Evolutionary conservation across 495 filamentous ascomycete genomes (phyloP).

Genomic region (Podospora australis): DNA sequence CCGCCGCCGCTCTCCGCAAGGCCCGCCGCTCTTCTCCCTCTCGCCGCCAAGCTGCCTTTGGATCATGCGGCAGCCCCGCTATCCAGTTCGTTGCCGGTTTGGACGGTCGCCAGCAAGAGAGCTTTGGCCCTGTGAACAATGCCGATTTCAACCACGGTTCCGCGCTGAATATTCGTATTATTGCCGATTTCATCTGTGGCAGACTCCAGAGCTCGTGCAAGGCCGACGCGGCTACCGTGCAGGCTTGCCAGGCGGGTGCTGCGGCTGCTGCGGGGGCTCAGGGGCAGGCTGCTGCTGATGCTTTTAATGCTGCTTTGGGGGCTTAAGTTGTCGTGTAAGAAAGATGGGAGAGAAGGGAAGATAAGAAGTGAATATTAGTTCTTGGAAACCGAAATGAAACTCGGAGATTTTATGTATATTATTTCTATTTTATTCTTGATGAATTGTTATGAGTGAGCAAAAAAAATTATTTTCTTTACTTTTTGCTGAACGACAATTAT

Average conservation of each 20-base stretch:
- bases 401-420: too few relatives aligned
- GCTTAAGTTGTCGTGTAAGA: neutral
- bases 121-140: constrained; percentile 45
- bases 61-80: constrained; percentile 45
- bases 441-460: too few relatives aligned
- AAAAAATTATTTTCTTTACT: too few relatives aligned
- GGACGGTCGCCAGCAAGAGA: constrained; percentile 45
- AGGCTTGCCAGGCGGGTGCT: constrained; percentile 41
- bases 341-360: neutral
- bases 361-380: neutral
- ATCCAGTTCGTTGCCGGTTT: constrained; percentile 50
- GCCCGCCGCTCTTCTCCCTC: constrained; percentile 16
- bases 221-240: constrained; percentile 39
- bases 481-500: too few relatives aligned
- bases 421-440: too few relatives aligned
- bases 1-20: constrained; percentile 23
- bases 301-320: constrained; percentile 47
- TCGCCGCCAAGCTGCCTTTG: constrained; percentile 37
- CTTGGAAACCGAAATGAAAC: too few relatives aligned
- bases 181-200: constrained; percentile 51
- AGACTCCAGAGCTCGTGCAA: constrained; percentile 48
- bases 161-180: constrained; percentile 49
- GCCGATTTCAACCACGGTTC: constrained; percentile 54
- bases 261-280: constrained; percentile 28
- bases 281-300: constrained; percentile 52